phyloP scores from a whole-genome alignment of 2,329 filamentous ascomycete species.

The Chaetomium sp. region DNA sequence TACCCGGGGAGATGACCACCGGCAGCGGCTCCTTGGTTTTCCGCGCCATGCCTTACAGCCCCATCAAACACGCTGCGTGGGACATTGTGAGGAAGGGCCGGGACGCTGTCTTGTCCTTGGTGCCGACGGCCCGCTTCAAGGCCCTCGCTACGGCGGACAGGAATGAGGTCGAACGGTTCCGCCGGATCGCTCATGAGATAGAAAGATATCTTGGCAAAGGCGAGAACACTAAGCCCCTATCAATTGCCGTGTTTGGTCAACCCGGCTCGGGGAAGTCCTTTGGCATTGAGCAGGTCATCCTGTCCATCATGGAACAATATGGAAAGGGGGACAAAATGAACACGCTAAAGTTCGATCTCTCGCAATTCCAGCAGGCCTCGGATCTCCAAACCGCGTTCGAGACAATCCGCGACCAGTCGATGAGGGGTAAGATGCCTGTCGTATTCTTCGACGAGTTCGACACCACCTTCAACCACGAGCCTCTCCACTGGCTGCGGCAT shows the following conservation, averaged over 20 bases:
- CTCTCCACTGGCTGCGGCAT: conserved; percentile 2
- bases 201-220: not conserved
- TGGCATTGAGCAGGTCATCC: not conserved
- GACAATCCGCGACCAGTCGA: not conserved
- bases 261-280: conserved; percentile 5
- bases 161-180: not conserved
- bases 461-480: not conserved
- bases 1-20: not conserved
- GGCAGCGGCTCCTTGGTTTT: not conserved
- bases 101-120: not conserved
- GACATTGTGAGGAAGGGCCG: not conserved
- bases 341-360: not conserved
- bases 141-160: not conserved
- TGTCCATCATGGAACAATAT: not conserved
- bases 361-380: not conserved
- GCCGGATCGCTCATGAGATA: not conserved
- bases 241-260: conserved; percentile 1
- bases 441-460: conserved; percentile 5
- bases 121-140: not conserved
- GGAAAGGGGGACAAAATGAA: not conserved
- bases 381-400: conserved; percentile 1
- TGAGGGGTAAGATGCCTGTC: not conserved
- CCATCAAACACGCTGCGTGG: not conserved
- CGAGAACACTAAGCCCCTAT: not conserved
- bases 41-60: not conserved